Evolutionary conservation across 129 eudicot genomes (phyloP).

Genomic region (Rutidosis leptorrhynchoides): DNA sequence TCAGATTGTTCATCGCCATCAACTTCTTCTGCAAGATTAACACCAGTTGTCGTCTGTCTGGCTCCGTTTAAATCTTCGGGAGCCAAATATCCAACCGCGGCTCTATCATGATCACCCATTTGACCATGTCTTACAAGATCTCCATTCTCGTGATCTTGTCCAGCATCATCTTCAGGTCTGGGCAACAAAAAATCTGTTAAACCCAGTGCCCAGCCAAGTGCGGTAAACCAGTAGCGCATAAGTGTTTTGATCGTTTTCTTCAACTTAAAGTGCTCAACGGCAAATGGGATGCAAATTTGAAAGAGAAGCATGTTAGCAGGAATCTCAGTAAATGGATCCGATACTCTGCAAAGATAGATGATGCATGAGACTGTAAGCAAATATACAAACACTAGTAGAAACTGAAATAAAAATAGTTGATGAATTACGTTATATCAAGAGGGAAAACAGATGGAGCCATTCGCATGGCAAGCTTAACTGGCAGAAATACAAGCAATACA

Average conservation of each 20-base stretch:
- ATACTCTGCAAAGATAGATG: constrained; percentile 53
- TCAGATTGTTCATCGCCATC: constrained; percentile 70
- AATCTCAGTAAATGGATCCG: constrained; percentile 93
- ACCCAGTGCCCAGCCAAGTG: constrained; percentile 84
- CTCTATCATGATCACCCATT: constrained; percentile 54
- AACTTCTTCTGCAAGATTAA: constrained; percentile 39
- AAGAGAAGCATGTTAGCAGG: constrained; percentile 93
- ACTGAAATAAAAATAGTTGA: background rate
- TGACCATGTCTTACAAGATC: constrained; percentile 7
- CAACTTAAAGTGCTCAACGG: constrained; percentile 77
- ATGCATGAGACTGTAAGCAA: background rate
- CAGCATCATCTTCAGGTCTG: constrained; percentile 59
- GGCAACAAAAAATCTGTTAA: constrained; percentile 79
- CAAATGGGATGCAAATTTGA: constrained; percentile 95
- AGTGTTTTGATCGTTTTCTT: constrained; percentile 75
- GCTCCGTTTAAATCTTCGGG: constrained; percentile 50
- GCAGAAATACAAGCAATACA: constrained; percentile 81
- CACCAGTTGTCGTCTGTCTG: constrained; percentile 30
- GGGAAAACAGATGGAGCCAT: constrained; percentile 85
- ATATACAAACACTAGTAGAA: constrained; percentile 2
- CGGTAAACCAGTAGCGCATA: constrained; percentile 84
- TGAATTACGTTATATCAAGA: constrained; percentile 79
- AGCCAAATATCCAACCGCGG: constrained; percentile 36
- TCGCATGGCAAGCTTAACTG: constrained; percentile 93
- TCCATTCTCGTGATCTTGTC: constrained; percentile 66